Conservation (phyloP, 2,329 filamentous ascomycete species). For the Aureobasidium sp. region DNA sequence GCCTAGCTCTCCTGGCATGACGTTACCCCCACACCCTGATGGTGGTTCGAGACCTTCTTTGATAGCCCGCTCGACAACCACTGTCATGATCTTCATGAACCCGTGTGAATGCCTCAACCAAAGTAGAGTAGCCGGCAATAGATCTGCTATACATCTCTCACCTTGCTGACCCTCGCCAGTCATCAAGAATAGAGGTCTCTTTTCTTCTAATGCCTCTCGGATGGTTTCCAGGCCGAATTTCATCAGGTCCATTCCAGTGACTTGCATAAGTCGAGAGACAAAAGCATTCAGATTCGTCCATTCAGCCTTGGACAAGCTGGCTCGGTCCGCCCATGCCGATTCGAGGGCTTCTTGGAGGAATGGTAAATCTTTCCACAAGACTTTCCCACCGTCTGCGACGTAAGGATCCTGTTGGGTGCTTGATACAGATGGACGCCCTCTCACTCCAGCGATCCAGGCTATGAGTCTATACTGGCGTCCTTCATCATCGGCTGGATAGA, state of each 20-base stretch:
- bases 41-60: neutral
- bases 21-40: neutral
- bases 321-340: neutral
- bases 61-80: neutral
- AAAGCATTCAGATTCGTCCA: neutral
- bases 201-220: neutral
- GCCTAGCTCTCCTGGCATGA: neutral
- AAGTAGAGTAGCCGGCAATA: neutral
- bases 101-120: neutral
- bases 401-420: neutral
- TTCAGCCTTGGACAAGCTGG: neutral
- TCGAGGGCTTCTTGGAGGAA: neutral
- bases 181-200: neutral
- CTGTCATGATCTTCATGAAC: neutral
- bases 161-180: neutral
- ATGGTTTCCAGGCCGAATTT: neutral
- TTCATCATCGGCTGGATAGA: neutral
- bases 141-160: neutral
- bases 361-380: neutral
- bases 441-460: neutral
- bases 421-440: neutral
- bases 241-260: neutral
- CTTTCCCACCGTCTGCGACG: neutral
- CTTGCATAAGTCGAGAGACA: neutral
- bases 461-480: neutral